Conservation (phyloP, 495 filamentous ascomycete species). For the Penicillium cataractarum region DNA sequence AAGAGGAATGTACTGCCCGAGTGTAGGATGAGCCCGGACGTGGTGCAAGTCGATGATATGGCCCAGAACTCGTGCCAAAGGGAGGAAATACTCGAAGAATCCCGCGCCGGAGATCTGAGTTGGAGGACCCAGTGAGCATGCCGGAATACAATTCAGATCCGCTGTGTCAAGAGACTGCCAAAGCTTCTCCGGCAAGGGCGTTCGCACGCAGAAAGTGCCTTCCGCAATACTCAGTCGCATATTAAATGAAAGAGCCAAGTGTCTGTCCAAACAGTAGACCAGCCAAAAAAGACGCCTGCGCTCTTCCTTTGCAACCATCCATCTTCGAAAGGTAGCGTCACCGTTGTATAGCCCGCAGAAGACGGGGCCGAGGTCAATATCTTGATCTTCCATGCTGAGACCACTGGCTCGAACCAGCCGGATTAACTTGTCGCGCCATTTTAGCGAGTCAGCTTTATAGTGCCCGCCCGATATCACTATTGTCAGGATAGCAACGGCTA, state of each 20-base stretch:
- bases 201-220: slow-evolving; percentile 44
- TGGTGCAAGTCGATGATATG: slow-evolving; percentile 83
- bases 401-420: slow-evolving; percentile 33
- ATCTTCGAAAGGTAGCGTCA: slow-evolving; percentile 21
- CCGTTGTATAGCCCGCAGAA: slow-evolving; percentile 26
- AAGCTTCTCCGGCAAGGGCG: slow-evolving; percentile 35
- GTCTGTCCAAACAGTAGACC: slow-evolving; percentile 53
- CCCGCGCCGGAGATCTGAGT: slow-evolving; percentile 31
- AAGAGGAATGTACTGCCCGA: slow-evolving; percentile 48
- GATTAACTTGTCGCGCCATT: slow-evolving; percentile 39
- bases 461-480: slow-evolving; percentile 35
- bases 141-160: slow-evolving; percentile 27
- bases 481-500: slow-evolving; percentile 34
- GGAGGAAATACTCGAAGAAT: slow-evolving; percentile 81
- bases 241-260: slow-evolving; percentile 56
- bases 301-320: slow-evolving; percentile 44
- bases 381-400: slow-evolving; percentile 30
- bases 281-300: slow-evolving; percentile 55
- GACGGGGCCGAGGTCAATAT: slow-evolving; percentile 25
- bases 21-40: slow-evolving; percentile 72
- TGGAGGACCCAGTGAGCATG: slow-evolving; percentile 30
- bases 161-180: slow-evolving; percentile 39
- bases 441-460: slow-evolving; percentile 37
- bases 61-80: slow-evolving; percentile 80
- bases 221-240: slow-evolving; percentile 49